Base-by-base conservation (phyloP, 257 asterid species). In the Fraxinus americana region DNA sequence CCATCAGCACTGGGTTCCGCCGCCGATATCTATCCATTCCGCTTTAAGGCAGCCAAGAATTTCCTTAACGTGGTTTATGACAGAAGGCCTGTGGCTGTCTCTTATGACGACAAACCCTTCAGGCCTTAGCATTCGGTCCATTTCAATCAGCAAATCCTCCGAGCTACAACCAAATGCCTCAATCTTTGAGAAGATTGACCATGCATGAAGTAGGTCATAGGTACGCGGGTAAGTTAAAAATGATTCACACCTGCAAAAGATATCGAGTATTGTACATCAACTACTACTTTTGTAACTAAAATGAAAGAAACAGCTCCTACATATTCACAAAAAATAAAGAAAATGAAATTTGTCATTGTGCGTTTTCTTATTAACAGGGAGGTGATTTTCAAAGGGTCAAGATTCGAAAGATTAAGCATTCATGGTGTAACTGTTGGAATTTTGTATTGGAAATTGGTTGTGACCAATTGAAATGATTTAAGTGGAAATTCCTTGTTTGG, bases 151-250 rank as follows among this genome's bases (percentile, higher is more conserved):
- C 36, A 94, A 89, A 90, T 94, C 98, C 84, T 89, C 97, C 0
- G 77, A 70, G 83, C 99, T 86, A 83, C 99, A 94, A 43, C 93
- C 95, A 68, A 88, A 81, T 61, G 79, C 86, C 89, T 84, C 86
- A 0, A 90, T 88, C 81, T 92, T 86, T 25, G 98, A 88, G 87
- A 94, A 86, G 67, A 91, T 86, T 54, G 88, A 82, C 97, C 92
- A 91, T 1, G 97, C 97, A 80, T 94, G 99, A 68, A 94, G 91
- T 79, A 94, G 79, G 92, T 94, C 99, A 54, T 87, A 92, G 45
- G 99, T 94, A 59, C 99, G 97, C 7, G 98, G 98, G 79, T 94
- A 94, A 2, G 98, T 94, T 63, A 97, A 94, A 80, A 94, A 94
- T 5, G 99, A 91, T 76, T 94, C 98, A 78, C 99, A 94, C 99